These are phyloP conservation scores for Metschnikowia dekortorum DNA, from an alignment of 805 yeast genomes.

Conservation along the genomic window DNA sequence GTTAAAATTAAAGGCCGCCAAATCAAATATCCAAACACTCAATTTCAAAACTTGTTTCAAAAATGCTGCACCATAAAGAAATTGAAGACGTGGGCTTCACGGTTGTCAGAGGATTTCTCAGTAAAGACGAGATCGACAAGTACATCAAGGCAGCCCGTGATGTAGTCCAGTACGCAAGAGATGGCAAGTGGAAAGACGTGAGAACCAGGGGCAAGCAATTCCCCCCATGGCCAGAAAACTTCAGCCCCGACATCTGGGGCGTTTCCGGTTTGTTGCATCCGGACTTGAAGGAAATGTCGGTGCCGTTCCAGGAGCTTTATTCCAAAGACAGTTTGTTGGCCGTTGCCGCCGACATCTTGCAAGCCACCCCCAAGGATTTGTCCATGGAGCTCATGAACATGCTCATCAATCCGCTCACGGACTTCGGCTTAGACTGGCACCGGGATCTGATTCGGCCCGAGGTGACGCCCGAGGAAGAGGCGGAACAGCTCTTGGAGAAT, in stretches of 20 bases:
- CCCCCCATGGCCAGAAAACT: conserved; percentile 54
- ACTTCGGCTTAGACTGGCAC: conserved; percentile 53
- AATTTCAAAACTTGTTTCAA: not conserved
- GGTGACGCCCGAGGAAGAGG: conserved; percentile 42
- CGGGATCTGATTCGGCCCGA: conserved; percentile 48
- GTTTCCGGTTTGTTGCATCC: conserved; percentile 47
- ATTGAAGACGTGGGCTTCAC: conserved; percentile 35
- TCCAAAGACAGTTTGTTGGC: conserved; percentile 34
- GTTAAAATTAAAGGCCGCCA: too few relatives aligned
- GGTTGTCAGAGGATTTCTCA: conserved; percentile 37
- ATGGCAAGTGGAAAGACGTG: conserved; percentile 46
- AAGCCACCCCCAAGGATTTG: conserved; percentile 29
- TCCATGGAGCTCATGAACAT: conserved; percentile 49
- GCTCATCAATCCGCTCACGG: conserved; percentile 50
- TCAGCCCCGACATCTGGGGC: conserved; percentile 53
- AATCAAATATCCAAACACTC: not conserved
- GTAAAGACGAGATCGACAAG: conserved; percentile 34
- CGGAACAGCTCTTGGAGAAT: conserved; percentile 29
- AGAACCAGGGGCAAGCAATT: conserved; percentile 50
- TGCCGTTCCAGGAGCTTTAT: conserved; percentile 39
- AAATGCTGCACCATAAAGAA: conserved; percentile 27
- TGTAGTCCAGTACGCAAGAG: conserved; percentile 39
- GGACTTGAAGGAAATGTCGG: conserved; percentile 32
- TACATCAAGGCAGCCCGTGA: conserved; percentile 35
- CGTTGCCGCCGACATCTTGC: conserved; percentile 41